Conservation (phyloP, 805 yeast species). For the Novakomyces olei region DNA sequence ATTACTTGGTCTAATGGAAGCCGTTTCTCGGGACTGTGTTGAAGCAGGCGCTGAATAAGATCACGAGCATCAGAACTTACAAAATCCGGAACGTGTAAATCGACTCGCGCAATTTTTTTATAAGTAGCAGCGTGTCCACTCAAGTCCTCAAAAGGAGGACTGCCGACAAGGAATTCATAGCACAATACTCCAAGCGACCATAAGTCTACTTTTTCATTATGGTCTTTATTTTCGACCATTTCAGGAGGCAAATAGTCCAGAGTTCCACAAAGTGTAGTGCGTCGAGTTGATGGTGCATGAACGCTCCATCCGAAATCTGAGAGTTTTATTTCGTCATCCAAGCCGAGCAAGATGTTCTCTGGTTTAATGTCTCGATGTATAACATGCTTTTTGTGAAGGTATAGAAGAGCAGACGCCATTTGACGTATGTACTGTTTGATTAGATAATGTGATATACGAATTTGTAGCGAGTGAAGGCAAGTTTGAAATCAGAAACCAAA, state of each 20-base stretch:
- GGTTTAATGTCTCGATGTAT: slow-evolving; percentile 90
- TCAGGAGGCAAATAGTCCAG: slow-evolving; percentile 89
- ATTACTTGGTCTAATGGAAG: slow-evolving; percentile 37
- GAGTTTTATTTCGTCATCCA: slow-evolving; percentile 54
- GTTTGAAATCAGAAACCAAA: too few species aligned
- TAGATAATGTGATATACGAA: not conserved
- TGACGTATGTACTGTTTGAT: slow-evolving; percentile 49
- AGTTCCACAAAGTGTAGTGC: slow-evolving; percentile 85
- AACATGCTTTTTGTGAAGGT: slow-evolving; percentile 57
- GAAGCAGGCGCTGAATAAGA: slow-evolving; percentile 38
- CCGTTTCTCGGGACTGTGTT: slow-evolving; percentile 48
- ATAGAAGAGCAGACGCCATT: slow-evolving; percentile 55
- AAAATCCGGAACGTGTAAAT: slow-evolving; percentile 46
- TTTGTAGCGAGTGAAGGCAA: too few species aligned
- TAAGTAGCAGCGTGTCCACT: slow-evolving; percentile 52
- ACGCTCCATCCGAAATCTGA: slow-evolving; percentile 97
- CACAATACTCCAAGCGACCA: slow-evolving; percentile 85
- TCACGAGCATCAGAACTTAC: slow-evolving; percentile 58
- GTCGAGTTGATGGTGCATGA: slow-evolving; percentile 30
- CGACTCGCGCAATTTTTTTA: slow-evolving; percentile 56
- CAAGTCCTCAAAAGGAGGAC: slow-evolving; percentile 78
- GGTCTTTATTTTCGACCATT: slow-evolving; percentile 65
- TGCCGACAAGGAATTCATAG: slow-evolving; percentile 69
- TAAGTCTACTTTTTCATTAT: slow-evolving; percentile 57
- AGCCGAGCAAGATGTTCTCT: slow-evolving; percentile 64